phyloP scores from a whole-genome alignment of 106 monocot genomes.

The Amphibolis antarctica region DNA sequence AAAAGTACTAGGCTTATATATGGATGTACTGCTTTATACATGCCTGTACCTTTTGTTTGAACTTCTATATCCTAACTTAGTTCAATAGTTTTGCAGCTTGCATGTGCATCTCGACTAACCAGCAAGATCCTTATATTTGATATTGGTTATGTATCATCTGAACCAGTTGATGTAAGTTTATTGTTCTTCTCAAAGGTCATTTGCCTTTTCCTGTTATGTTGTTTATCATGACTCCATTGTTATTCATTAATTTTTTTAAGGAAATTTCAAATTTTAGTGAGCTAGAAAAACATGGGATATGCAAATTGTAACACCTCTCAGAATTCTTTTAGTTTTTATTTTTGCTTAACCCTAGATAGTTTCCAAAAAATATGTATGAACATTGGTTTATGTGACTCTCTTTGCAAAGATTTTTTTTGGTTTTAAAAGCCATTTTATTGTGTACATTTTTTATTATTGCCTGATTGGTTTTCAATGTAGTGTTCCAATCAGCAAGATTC shows the following conservation, averaged over 20 bases:
- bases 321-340: neutral
- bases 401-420: neutral
- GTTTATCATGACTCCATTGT: too few species aligned
- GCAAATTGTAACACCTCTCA: neutral
- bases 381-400: neutral
- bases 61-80: neutral
- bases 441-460: neutral
- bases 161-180: constrained; percentile 57
- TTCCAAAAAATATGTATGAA: neutral
- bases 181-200: neutral
- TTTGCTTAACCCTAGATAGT: neutral
- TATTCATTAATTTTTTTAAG: too few species aligned
- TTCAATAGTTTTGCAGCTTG: constrained; percentile 42
- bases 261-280: too few species aligned
- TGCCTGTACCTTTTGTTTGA: neutral
- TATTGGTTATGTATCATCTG: constrained; percentile 56
- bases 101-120: constrained; percentile 50
- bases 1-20: neutral
- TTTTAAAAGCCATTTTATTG: neutral
- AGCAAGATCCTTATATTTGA: constrained; percentile 53
- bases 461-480: too few species aligned
- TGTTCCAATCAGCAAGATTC: too few species aligned
- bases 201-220: neutral
- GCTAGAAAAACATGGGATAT: too few species aligned
- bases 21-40: neutral